Percentiles rank a stretch among this genome's conserved stretches.
These are phyloP conservation scores for Funneliformis mosseae DNA, from an alignment of 192 early-diverging fungal species.

Conservation along the genomic window DNA sequence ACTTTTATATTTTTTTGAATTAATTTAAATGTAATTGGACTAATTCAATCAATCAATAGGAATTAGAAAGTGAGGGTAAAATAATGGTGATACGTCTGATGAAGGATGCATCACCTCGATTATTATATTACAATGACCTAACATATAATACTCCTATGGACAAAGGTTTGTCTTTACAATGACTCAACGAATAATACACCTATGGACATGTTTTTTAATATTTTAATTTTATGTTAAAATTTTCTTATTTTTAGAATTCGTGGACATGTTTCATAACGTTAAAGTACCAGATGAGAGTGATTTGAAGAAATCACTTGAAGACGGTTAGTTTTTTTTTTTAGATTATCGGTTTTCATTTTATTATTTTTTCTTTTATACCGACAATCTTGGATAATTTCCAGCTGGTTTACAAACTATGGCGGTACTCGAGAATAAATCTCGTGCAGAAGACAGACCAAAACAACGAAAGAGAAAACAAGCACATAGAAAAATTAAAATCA, in stretches of 20 bases:
- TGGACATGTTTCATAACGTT: conserved; percentile 71
- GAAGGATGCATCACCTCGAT: conserved; percentile 65
- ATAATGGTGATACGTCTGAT: conserved; percentile 65
- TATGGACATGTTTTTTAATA: background rate
- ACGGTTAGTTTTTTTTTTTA: conserved; percentile 37
- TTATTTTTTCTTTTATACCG: background rate
- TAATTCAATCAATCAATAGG: conserved; percentile 36
- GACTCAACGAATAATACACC: background rate
- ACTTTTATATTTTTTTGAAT: background rate
- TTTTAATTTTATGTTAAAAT: background rate
- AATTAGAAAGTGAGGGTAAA: conserved; percentile 54
- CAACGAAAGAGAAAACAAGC: conserved; percentile 59
- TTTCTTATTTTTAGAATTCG: conserved; percentile 57
- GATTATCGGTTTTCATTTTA: background rate
- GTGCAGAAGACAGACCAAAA: conserved; percentile 56
- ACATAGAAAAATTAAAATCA: conserved; percentile 73
- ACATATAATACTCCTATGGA: conserved; percentile 57
- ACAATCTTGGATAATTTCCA: conserved; percentile 3
- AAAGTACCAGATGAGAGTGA: conserved; percentile 72
- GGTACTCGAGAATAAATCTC: conserved; percentile 64
- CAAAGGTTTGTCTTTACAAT: conserved; percentile 38
- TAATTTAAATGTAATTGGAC: background rate
- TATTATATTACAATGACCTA: conserved; percentile 70
- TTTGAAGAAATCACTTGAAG: conserved; percentile 68
- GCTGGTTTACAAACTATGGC: conserved; percentile 76